Conservation (phyloP, 179 eudicot species). For the Gypsophila paniculata region DNA sequence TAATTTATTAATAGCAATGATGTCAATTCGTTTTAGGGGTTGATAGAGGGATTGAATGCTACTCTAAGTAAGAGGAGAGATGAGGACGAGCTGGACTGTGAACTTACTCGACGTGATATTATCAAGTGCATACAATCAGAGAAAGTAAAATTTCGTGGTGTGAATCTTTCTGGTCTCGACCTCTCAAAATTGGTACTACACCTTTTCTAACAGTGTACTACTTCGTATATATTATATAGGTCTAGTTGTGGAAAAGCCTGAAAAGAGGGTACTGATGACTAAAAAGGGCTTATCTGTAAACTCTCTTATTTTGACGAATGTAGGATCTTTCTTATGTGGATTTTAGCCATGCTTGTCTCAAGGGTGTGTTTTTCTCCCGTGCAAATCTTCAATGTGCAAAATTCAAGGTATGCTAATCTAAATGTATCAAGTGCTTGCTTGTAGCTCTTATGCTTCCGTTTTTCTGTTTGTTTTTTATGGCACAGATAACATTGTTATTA, state of each 20-base stretch:
- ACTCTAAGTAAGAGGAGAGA: slow-evolving; percentile 61
- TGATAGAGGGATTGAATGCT: slow-evolving; percentile 60
- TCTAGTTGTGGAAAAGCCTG: neutral
- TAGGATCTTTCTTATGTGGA: slow-evolving; percentile 91
- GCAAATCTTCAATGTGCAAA: slow-evolving; percentile 94
- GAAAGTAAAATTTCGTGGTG: slow-evolving; percentile 78
- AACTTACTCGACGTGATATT: slow-evolving; percentile 74
- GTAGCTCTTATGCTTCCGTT: neutral
- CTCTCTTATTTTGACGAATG: slow-evolving; percentile 12
- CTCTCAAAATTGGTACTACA: slow-evolving; percentile 81
- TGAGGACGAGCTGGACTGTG: slow-evolving; percentile 54
- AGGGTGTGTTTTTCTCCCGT: slow-evolving; percentile 84
- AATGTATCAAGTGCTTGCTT: neutral
- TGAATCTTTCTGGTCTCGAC: slow-evolving; percentile 90
- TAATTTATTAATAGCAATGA: neutral
- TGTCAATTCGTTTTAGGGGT: slow-evolving; percentile 41
- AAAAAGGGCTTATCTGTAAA: neutral
- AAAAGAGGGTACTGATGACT: neutral
- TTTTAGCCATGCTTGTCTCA: slow-evolving; percentile 85
- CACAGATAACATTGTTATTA: slow-evolving; percentile 1
- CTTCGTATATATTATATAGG: neutral
- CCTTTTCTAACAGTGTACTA: neutral
- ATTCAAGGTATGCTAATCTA: slow-evolving; percentile 49
- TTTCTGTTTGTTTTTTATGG: neutral
- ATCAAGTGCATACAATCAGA: slow-evolving; percentile 90